phyloP scores from a whole-genome alignment of 768 basidiomycete genomes.

The Lentinula edodes region DNA sequence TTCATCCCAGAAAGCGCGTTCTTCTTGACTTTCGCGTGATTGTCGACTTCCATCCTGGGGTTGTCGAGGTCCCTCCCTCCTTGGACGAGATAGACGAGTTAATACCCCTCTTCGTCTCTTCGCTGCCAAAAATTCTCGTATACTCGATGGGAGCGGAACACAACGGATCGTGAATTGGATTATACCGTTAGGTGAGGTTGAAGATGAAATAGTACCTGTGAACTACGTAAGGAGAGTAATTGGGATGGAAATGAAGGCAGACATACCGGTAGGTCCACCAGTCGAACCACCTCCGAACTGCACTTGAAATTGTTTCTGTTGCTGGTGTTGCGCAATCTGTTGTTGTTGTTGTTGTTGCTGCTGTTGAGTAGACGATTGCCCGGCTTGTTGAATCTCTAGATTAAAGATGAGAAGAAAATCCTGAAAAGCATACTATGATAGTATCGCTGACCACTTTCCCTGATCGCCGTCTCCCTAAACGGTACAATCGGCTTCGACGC shows the following conservation, averaged over 20 bases:
- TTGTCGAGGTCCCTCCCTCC: background rate
- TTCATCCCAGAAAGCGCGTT: background rate
- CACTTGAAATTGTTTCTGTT: constrained; percentile 1
- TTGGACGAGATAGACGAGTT: background rate
- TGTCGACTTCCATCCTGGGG: background rate
- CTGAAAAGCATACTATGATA: background rate
- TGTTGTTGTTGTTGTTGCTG: background rate
- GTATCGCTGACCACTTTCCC: constrained; percentile 29
- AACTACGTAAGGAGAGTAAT: constrained; percentile 25
- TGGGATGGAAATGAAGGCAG: background rate
- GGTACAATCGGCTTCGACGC: constrained; percentile 95
- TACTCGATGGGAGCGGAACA: constrained; percentile 43
- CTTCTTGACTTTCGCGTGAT: background rate
- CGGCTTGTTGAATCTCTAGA: background rate
- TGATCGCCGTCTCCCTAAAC: constrained; percentile 92
- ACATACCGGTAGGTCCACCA: background rate
- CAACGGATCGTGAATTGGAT: constrained; percentile 85
- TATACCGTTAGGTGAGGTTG: constrained; percentile 41
- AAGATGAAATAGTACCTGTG: constrained; percentile 74
- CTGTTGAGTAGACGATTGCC: background rate
- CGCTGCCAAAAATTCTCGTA: background rate
- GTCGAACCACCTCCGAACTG: background rate
- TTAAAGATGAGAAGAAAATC: background rate
- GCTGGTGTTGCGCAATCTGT: background rate
- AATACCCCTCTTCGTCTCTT: background rate